These are phyloP conservation scores for Takashimella koratensis DNA, from an alignment of 1,284 basidiomycete genomes.

Conservation along the genomic window DNA sequence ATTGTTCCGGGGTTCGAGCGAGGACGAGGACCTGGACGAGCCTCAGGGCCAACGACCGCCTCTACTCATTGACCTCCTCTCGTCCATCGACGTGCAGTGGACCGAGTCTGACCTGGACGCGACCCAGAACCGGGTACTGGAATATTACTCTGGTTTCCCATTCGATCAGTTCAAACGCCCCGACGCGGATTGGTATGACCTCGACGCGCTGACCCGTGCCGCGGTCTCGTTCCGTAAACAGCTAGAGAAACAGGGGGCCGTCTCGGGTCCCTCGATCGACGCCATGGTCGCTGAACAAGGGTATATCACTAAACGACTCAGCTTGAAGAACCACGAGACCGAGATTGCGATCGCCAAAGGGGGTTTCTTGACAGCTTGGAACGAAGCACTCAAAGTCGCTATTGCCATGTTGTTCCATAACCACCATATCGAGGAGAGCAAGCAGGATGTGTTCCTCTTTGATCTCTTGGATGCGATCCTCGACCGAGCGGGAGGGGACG, in stretches of 20 bases:
- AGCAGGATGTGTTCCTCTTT: slow-evolving; percentile 78
- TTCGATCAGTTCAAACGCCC: slow-evolving; percentile 68
- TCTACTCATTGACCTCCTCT: slow-evolving; percentile 79
- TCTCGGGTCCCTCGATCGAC: slow-evolving; percentile 63
- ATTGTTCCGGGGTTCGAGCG: slow-evolving; percentile 59
- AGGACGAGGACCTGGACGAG: slow-evolving; percentile 55
- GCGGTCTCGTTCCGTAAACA: slow-evolving; percentile 60
- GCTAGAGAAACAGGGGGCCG: slow-evolving; percentile 64
- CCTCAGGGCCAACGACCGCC: slow-evolving; percentile 67
- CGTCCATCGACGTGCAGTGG: slow-evolving; percentile 84
- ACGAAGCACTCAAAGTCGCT: slow-evolving; percentile 71
- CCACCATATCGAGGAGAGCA: slow-evolving; percentile 65
- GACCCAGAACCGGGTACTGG: slow-evolving; percentile 53
- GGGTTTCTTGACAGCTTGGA: slow-evolving; percentile 74
- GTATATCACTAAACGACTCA: slow-evolving; percentile 76
- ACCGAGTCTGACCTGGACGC: slow-evolving; percentile 63
- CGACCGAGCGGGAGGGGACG: slow-evolving; percentile 50
- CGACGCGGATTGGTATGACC: slow-evolving; percentile 71
- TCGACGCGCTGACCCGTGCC: slow-evolving; percentile 65
- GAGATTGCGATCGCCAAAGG: slow-evolving; percentile 69
- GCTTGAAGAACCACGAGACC: slow-evolving; percentile 79
- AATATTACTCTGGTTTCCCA: slow-evolving; percentile 67
- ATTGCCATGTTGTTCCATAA: slow-evolving; percentile 74
- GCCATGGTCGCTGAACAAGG: slow-evolving; percentile 65
- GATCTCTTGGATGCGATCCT: slow-evolving; percentile 74